Conservation (phyloP, 306 rosid genomes). For the Calophaca sinica region DNA sequence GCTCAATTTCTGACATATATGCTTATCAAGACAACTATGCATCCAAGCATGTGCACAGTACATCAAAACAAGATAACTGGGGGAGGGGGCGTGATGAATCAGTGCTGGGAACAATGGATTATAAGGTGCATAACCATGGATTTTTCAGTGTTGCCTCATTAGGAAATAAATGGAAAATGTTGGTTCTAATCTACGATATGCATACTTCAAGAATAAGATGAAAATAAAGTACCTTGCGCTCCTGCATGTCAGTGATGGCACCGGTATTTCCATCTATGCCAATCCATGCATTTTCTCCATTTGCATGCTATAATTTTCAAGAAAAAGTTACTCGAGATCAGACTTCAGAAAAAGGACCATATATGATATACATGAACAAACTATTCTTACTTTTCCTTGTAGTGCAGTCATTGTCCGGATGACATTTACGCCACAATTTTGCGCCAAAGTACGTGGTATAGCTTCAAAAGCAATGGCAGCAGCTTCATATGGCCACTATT, state of each 20-base stretch:
- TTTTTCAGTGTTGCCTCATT: neutral
- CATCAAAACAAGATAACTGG: neutral
- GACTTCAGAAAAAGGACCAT: neutral
- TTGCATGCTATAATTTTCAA: slow-evolving; percentile 73
- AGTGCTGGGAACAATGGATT: neutral
- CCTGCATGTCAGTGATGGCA: slow-evolving; percentile 79
- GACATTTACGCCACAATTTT: slow-evolving; percentile 97
- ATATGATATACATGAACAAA: neutral
- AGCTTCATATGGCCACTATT: slow-evolving; percentile 99
- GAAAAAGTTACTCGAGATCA: slow-evolving; percentile 7
- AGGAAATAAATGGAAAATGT: slow-evolving; percentile 10
- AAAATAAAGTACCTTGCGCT: slow-evolving; percentile 64
- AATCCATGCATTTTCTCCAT: slow-evolving; percentile 93
- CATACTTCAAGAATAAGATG: neutral
- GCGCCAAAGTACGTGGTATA: slow-evolving; percentile 95
- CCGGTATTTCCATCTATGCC: slow-evolving; percentile 97
- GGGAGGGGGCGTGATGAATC: neutral
- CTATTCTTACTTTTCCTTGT: slow-evolving; percentile 83
- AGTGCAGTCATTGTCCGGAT: slow-evolving; percentile 94
- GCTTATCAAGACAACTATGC: slow-evolving; percentile 6
- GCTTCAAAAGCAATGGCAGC: slow-evolving; percentile 99
- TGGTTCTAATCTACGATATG: neutral
- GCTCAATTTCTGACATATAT: neutral
- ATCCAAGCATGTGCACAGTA: neutral
- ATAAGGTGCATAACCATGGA: neutral